Conservation (phyloP, 2,329 filamentous ascomycete genomes). For the Aspergillus ustus region DNA sequence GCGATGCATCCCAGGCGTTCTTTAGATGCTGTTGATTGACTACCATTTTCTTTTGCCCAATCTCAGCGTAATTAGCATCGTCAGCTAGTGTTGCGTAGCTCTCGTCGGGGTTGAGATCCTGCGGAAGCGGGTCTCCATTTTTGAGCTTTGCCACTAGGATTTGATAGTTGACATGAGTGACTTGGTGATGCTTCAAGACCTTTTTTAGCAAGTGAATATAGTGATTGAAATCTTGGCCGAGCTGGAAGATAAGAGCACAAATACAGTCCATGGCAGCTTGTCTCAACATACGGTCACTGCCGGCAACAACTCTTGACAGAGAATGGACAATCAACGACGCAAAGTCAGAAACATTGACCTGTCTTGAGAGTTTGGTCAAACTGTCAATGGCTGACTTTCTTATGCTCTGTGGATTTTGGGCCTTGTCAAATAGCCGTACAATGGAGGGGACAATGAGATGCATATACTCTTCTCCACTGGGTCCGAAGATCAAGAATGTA, state of each 20-base stretch:
- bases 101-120: conserved; percentile 87
- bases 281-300: conserved; percentile 73
- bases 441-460: conserved; percentile 96
- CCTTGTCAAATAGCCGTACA: conserved; percentile 90
- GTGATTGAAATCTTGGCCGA: conserved; percentile 92
- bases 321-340: conserved; percentile 96
- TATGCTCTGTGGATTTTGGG: conserved; percentile 76
- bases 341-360: conserved; percentile 97
- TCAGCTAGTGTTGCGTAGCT: conserved; percentile 78
- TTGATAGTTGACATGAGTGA: conserved; percentile 89
- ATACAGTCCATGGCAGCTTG: conserved; percentile 88
- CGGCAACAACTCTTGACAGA: conserved; percentile 78
- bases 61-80: conserved; percentile 80
- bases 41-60: conserved; percentile 89
- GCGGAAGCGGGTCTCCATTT: conserved; percentile 92
- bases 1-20: conserved; percentile 93
- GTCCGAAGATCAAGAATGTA: conserved; percentile 92
- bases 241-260: conserved; percentile 92
- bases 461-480: conserved; percentile 98
- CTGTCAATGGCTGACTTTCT: conserved; percentile 92
- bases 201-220: conserved; percentile 95
- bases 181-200: conserved; percentile 74
- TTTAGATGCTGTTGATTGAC: conserved; percentile 98
- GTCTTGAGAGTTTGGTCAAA: conserved; percentile 88
- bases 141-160: conserved; percentile 90